Conservation (phyloP, 306 rosid genomes). For the Betula pendula region DNA sequence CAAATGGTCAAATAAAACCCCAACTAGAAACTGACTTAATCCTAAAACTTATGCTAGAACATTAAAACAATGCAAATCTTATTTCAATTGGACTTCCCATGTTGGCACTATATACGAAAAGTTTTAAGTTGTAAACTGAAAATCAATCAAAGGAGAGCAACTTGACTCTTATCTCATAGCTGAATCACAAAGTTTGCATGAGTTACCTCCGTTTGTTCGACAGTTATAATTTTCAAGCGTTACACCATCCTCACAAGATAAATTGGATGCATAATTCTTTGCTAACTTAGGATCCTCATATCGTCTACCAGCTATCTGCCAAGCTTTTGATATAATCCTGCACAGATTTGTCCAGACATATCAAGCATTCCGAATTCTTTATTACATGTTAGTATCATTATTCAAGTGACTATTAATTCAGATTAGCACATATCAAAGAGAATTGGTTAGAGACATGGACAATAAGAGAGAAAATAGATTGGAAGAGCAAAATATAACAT, state of each 20-base stretch:
- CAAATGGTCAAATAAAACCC: no score
- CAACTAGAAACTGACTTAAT: no score
- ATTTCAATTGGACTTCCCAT: background rate
- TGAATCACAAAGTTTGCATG: slow-evolving; percentile 19
- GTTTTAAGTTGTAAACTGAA: background rate
- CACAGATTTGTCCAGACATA: slow-evolving; percentile 32
- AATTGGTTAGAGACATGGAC: background rate
- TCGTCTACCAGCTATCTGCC: slow-evolving; percentile 85
- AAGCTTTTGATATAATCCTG: slow-evolving; percentile 77
- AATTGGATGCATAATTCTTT: slow-evolving; percentile 53
- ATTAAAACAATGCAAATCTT: no score
- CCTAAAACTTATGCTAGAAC: no score
- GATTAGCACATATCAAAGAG: background rate
- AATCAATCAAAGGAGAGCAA: slow-evolving; percentile 18
- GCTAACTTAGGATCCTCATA: slow-evolving; percentile 68
- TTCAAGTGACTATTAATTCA: background rate
- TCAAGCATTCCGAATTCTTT: slow-evolving; percentile 23
- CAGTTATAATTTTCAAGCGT: slow-evolving; percentile 64
- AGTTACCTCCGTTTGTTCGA: slow-evolving; percentile 70
- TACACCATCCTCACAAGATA: slow-evolving; percentile 35
- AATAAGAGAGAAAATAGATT: background rate
- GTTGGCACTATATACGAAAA: background rate
- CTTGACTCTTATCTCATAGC: slow-evolving; percentile 17
- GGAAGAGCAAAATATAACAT: background rate
- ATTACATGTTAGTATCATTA: slow-evolving; percentile 1